These are phyloP conservation scores for Penicillium rolfsii DNA, from an alignment of 2,329 filamentous ascomycete species.

Conservation along the genomic window DNA sequence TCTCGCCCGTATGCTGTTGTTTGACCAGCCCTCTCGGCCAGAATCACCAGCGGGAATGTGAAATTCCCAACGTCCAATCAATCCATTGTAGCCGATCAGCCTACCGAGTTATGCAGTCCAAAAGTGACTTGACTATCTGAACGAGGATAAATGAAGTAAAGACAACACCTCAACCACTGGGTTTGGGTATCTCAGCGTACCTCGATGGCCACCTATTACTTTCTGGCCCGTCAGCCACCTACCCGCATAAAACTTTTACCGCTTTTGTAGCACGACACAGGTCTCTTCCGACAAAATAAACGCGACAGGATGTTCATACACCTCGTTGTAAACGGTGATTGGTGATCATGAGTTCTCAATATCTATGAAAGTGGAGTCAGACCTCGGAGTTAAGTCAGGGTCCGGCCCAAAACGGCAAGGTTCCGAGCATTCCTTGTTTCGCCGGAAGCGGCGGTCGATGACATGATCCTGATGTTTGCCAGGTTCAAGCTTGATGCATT, in stretches of 20 bases:
- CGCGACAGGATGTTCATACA: neutral
- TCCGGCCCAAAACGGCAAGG: conserved; percentile 11
- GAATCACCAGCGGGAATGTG: neutral
- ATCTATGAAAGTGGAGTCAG: neutral
- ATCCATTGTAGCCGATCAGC: neutral
- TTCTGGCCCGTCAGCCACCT: neutral
- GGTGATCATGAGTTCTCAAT: no score
- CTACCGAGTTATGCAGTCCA: neutral
- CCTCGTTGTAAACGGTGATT: neutral
- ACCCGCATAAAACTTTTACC: neutral
- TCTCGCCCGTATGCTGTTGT: no score
- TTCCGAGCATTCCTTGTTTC: conserved; percentile 4
- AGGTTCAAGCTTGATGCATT: neutral
- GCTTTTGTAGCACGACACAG: neutral
- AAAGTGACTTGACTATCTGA: neutral
- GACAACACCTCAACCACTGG: neutral
- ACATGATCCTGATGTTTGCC: neutral
- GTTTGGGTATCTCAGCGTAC: neutral
- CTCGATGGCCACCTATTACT: neutral
- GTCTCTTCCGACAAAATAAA: neutral
- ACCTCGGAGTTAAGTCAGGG: conserved; percentile 12
- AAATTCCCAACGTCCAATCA: neutral
- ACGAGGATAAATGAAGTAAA: neutral
- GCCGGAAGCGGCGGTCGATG: conserved; percentile 17
- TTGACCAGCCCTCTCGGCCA: no score